phyloP scores from a whole-genome alignment of 2,329 filamentous ascomycete species.

The Colletotrichum musicola region DNA sequence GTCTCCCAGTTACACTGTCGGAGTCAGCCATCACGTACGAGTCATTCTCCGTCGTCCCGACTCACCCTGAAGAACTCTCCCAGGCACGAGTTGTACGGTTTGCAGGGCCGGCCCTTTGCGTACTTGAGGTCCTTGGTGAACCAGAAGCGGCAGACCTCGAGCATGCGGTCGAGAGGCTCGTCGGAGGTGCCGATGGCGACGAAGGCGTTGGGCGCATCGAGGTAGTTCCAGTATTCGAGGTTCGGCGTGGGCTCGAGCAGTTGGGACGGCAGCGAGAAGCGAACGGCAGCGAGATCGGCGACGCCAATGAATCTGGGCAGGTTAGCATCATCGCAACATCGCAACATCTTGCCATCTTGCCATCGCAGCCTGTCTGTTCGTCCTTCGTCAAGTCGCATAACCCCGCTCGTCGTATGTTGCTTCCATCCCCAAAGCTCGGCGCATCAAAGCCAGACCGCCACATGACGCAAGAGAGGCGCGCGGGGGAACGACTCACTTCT shows the following conservation, averaged over 20 bases:
- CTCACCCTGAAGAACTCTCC: constrained; percentile 96
- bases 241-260: constrained; percentile 96
- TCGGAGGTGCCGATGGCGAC: constrained; percentile 87
- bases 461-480: constrained; percentile 18
- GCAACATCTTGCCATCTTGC: too few relatives aligned
- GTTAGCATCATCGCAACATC: constrained; percentile 10
- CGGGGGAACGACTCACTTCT: constrained; percentile 73
- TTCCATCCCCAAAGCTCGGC: not conserved
- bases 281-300: constrained; percentile 92
- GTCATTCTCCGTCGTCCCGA: constrained; percentile 37
- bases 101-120: constrained; percentile 97
- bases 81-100: constrained; percentile 96
- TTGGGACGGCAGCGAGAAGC: constrained; percentile 95
- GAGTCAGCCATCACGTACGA: constrained; percentile 16
- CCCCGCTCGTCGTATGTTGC: not conserved
- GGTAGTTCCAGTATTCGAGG: constrained; percentile 98
- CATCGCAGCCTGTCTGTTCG: not conserved
- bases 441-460: constrained; percentile 4
- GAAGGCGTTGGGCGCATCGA: constrained; percentile 95
- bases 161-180: constrained; percentile 91
- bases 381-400: not conserved
- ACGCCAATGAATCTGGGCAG: constrained; percentile 88
- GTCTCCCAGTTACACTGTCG: constrained; percentile 93
- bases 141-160: constrained; percentile 96
- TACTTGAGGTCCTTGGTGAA: constrained; percentile 99